Base-by-base conservation (phyloP, 805 yeast genomes). In the Helenozyma rhizophorensis region DNA sequence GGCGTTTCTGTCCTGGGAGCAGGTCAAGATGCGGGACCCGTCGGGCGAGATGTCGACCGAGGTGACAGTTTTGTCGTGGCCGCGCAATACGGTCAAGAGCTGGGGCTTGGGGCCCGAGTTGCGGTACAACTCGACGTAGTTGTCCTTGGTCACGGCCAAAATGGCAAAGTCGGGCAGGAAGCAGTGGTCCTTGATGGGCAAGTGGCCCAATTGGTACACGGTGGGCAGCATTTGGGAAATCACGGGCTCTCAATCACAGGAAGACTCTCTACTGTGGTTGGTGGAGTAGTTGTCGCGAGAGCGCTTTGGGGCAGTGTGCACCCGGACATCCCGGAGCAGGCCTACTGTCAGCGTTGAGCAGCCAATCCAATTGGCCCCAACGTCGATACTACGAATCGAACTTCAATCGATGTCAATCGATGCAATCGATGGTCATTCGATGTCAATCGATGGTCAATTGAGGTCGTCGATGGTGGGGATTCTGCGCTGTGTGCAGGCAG, bases 1-100 rank as follows among this genome's bases (percentile, higher is more conserved):
- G 10, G 97, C 97, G 50, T 93, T 93, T 61, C 99, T 76, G 61
- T 93, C 99, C 64, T 93, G 97, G 8, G 97, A 88, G 56, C 97
- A 88, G 21, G 97, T 93, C 51, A 93, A 93, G 47, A 93, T 87
- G 56, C 83, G 80, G 23, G 56, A 37, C 29, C 96, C 96, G 45
- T 84, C 86, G 22, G 72, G 62, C 23, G 96, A 83, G 50, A 94
- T 80, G 57, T 93, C 99, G 24, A 93, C 86, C 0, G 97, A 89
- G 11, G 98, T 93, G 29, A 93, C 89, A 3, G 89, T 78, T 58
- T 90, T 89, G 59, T 90, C 97, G 58, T 90, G 97, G 45, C 87
- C 95, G 27, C 72, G 63, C 51, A 90, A 72, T 4, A 73, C 72
- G 11, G 93, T 71, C 36, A 85, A 62, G 38, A 83, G 68, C 37